Conservation (phyloP, 2,329 filamentous ascomycete species). For the Lachnellula willkommii region DNA sequence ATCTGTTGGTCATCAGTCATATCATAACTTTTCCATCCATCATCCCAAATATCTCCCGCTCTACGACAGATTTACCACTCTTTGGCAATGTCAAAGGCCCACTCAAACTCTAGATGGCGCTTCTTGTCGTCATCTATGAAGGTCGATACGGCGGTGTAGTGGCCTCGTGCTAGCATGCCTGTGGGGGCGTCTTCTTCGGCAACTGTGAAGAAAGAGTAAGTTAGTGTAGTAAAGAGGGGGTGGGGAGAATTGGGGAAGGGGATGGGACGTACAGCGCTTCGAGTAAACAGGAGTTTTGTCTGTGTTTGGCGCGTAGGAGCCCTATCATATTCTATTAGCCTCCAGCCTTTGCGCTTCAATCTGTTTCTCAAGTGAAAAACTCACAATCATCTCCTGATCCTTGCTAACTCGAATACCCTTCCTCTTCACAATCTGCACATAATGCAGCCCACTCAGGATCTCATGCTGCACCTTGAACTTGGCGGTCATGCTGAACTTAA, state of each 20-base stretch:
- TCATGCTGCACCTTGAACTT: slow-evolving; percentile 95
- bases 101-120: slow-evolving; percentile 86
- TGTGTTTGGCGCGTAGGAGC: slow-evolving; percentile 90
- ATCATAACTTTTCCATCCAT: background rate
- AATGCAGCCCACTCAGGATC: slow-evolving; percentile 91
- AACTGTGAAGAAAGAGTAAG: slow-evolving; percentile 47
- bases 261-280: slow-evolving; percentile 74
- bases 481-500: slow-evolving; percentile 89
- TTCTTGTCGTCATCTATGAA: slow-evolving; percentile 96
- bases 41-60: background rate
- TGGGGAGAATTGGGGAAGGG: background rate
- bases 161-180: slow-evolving; percentile 82
- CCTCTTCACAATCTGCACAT: slow-evolving; percentile 88
- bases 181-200: slow-evolving; percentile 86
- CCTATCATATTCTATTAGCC: slow-evolving; percentile 44
- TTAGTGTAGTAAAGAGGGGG: background rate
- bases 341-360: background rate
- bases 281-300: slow-evolving; percentile 77
- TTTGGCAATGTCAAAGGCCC: slow-evolving; percentile 95
- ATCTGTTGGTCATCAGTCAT: background rate
- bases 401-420: slow-evolving; percentile 84
- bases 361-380: slow-evolving; percentile 31
- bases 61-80: slow-evolving; percentile 61
- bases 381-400: slow-evolving; percentile 95
- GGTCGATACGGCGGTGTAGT: slow-evolving; percentile 83